These are phyloP conservation scores for Podospora anserina DNA, from an alignment of 495 filamentous ascomycete genomes.

Conservation along the genomic window DNA sequence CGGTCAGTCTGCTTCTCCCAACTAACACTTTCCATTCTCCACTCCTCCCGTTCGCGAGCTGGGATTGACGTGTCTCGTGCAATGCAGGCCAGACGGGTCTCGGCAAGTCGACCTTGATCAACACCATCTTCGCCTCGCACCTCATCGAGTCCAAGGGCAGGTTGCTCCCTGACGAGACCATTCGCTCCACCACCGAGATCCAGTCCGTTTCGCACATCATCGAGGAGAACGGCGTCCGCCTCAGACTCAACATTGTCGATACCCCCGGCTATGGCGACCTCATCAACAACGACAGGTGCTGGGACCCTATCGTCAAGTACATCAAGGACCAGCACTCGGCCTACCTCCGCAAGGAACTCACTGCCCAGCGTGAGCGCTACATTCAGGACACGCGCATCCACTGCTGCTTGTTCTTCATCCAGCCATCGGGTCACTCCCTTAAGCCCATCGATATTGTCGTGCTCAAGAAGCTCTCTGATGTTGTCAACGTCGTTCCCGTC, in stretches of 20 bases:
- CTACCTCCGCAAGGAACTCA: slow-evolving; percentile 98
- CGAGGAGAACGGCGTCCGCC: slow-evolving; percentile 98
- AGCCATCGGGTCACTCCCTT: slow-evolving; percentile 92
- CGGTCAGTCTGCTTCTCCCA: slow-evolving; percentile 62
- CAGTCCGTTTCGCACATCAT: slow-evolving; percentile 97
- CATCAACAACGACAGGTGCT: slow-evolving; percentile 94
- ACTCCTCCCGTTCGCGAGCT: slow-evolving; percentile 17
- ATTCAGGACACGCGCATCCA: slow-evolving; percentile 99
- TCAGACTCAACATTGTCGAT: slow-evolving; percentile 95
- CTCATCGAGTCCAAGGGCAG: slow-evolving; percentile 98
- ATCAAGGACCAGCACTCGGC: slow-evolving; percentile 99
- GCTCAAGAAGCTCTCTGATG: slow-evolving; percentile 96
- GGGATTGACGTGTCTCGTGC: slow-evolving; percentile 40
- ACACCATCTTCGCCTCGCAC: slow-evolving; percentile 99
- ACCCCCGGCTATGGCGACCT: slow-evolving; percentile 98
- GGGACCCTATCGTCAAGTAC: slow-evolving; percentile 99
- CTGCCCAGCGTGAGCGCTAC: slow-evolving; percentile 98
- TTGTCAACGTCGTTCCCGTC: slow-evolving; percentile 98
- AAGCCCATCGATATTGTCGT: slow-evolving; percentile 99
- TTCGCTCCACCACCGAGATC: slow-evolving; percentile 96
- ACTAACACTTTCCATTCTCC: slow-evolving; percentile 14
- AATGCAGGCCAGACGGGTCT: slow-evolving; percentile 89
- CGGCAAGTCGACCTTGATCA: slow-evolving; percentile 98
- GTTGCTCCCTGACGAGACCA: slow-evolving; percentile 82
- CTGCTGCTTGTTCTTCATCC: slow-evolving; percentile 99